phyloP scores from a whole-genome alignment of 352 stramenopile genomes.

The Phytopythium chamaehyphon region DNA sequence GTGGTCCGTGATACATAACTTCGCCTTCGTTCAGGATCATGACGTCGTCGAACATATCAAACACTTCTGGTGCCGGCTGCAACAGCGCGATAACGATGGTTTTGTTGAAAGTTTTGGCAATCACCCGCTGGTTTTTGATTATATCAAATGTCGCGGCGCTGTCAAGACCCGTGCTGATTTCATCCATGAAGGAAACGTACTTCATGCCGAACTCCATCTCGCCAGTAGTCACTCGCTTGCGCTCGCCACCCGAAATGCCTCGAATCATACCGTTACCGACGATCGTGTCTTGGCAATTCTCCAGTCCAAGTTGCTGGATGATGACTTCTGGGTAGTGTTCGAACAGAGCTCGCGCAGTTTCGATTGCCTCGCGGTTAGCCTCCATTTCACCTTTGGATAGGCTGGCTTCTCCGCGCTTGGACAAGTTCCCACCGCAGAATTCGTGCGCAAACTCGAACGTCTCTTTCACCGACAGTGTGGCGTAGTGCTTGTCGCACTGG shows the following conservation, averaged over 20 bases:
- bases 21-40: slow-evolving; percentile 42
- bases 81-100: slow-evolving; percentile 74
- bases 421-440: slow-evolving; percentile 29
- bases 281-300: slow-evolving; percentile 47
- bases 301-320: slow-evolving; percentile 37
- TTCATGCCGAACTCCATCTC: slow-evolving; percentile 89
- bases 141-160: slow-evolving; percentile 56
- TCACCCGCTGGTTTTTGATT: slow-evolving; percentile 37
- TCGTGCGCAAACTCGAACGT: slow-evolving; percentile 55
- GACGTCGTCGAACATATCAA: slow-evolving; percentile 48
- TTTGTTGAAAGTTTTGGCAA: slow-evolving; percentile 42
- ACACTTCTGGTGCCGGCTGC: slow-evolving; percentile 59
- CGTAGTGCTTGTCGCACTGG: slow-evolving; percentile 40
- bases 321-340: slow-evolving; percentile 43
- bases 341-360: slow-evolving; percentile 18
- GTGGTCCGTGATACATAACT: slow-evolving; percentile 41
- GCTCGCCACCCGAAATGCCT: slow-evolving; percentile 82
- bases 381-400: slow-evolving; percentile 18
- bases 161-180: slow-evolving; percentile 59
- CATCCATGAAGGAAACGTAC: slow-evolving; percentile 73
- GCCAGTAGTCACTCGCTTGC: slow-evolving; percentile 87
- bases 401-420: slow-evolving; percentile 14
- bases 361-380: slow-evolving; percentile 23
- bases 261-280: slow-evolving; percentile 51
- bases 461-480: slow-evolving; percentile 17